These are phyloP conservation scores for Omphalotus guepiniiformis DNA, from an alignment of 768 basidiomycete species.

Conservation along the genomic window DNA sequence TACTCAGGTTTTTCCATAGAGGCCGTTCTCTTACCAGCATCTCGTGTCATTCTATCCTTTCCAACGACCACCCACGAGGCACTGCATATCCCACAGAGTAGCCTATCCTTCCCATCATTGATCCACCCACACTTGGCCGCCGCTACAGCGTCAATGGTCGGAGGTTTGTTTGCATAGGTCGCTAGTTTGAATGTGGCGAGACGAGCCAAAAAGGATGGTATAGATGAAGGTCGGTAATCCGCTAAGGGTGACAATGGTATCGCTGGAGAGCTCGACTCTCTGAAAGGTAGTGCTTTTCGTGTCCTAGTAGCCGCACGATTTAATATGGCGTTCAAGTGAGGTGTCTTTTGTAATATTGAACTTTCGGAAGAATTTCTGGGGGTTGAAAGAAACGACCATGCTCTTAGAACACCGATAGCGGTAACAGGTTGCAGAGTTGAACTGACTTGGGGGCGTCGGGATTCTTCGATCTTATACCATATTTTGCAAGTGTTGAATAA, in stretches of 20 bases:
- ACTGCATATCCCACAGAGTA: conserved; percentile 68
- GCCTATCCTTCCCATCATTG: conserved; percentile 77
- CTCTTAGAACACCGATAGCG: conserved; percentile 2
- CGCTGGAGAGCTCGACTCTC: conserved; percentile 21
- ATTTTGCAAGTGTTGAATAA: conserved; percentile 77
- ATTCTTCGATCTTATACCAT: conserved; percentile 59
- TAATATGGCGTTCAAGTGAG: conserved; percentile 68
- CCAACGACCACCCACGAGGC: conserved; percentile 72
- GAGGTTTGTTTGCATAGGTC: conserved; percentile 77
- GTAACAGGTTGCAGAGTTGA: conserved; percentile 2
- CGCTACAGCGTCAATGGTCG: conserved; percentile 70
- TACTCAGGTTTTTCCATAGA: not conserved
- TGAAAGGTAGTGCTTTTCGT: conserved; percentile 46
- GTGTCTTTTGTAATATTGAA: conserved; percentile 51
- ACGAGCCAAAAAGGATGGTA: conserved; percentile 66
- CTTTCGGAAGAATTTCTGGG: conserved; percentile 7
- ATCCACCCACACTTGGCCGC: conserved; percentile 82
- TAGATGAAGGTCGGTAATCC: conserved; percentile 78
- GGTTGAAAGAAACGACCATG: conserved; percentile 8
- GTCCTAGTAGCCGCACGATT: conserved; percentile 58
- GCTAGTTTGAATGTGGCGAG: conserved; percentile 74
- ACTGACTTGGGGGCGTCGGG: conserved; percentile 24
- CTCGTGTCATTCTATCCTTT: conserved; percentile 66
- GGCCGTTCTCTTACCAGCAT: conserved; percentile 62
- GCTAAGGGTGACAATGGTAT: conserved; percentile 31